Base-by-base conservation (phyloP, 495 filamentous ascomycete genomes). In the Talaromyces proteolyticus region DNA sequence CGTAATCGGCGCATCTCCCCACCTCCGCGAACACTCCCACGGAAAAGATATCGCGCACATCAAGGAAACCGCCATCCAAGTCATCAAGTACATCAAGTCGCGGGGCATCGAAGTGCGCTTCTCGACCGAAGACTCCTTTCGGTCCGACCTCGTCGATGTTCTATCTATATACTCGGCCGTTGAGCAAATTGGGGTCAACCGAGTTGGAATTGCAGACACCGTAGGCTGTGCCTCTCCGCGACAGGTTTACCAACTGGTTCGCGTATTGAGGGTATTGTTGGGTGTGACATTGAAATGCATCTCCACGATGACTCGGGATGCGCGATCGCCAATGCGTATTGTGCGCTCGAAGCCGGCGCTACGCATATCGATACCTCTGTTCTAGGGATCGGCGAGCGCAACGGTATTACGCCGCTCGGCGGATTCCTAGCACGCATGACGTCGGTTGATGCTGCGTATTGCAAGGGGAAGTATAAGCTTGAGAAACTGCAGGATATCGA, bases 11-110 rank as follows among this genome's bases (percentile, higher is more conserved):
- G 14, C 11, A 38, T 20, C 38, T 23, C 38, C 5, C 11, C 39
- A 36, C 69, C 82, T 97, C 55, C 85, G 88, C 55, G 89, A 96
- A 65, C 87, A 97, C 77, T 88, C 82, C 50, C 89, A 95, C 68
- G 91, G 91, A 60, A 97, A 96, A 78, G 85, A 89, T 60, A 95
- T 96, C 84, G 83, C 83, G 51, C 88, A 86, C 67, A 96, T 96
- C 56, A 87, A 83, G 68, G 89, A 92, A 78, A 79, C 87, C 43
- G 91, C 91, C 34, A 83, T 96, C 52, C 90, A 96, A 68, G 91
- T 97, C 46, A 95, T 97, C 51, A 76, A 95, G 61, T 96, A 85
- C 63, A 83, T 96, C 76, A 95, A 95, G 80, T 86, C 83, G 62
- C 84, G 89, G 72, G 83, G 83, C 53, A 86, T 91, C 60, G 89